Evolutionary conservation across 2,329 filamentous ascomycete genomes (phyloP).

Genomic region (Phaeophleospora eucalypticola): DNA sequence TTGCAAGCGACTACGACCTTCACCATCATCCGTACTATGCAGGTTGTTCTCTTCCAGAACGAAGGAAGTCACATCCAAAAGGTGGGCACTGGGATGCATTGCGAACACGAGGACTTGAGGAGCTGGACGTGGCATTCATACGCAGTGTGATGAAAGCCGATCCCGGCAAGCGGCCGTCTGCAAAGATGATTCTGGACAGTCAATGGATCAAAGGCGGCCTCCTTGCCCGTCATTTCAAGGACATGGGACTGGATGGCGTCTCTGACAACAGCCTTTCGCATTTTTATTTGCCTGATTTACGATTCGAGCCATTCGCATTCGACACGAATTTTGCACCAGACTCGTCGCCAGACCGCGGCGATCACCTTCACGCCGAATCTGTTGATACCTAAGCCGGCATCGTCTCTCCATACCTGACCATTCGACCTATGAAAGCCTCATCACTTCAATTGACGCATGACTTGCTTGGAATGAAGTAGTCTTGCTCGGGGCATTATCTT

Average conservation of each 20-base stretch:
- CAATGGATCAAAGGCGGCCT: conserved; percentile 12
- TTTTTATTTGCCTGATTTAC: no score
- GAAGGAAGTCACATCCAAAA: conserved; percentile 12
- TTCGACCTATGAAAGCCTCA: no score
- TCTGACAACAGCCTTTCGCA: no score
- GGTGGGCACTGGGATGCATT: conserved; percentile 25
- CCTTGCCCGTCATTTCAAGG: neutral
- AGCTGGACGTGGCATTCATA: conserved; percentile 25
- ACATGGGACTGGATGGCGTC: neutral
- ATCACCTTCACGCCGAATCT: no score
- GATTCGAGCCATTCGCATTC: no score
- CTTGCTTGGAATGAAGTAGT: no score
- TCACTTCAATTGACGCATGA: no score
- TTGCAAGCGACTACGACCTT: conserved; percentile 28
- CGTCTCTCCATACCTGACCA: no score
- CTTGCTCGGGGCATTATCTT: neutral
- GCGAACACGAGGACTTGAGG: conserved; percentile 19
- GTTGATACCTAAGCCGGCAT: no score
- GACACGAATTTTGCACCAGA: no score
- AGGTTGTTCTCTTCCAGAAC: conserved; percentile 18
- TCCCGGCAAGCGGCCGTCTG: conserved; percentile 24
- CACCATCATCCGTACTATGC: conserved; percentile 22
- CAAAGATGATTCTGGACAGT: conserved; percentile 20
- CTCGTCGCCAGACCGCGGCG: no score
- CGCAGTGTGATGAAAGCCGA: conserved; percentile 24